A percentile compares a stretch with the other conserved stretches of the same genome.
phyloP scores from a whole-genome alignment of 805 yeast genomes.

The Maudiozyma bulderi region DNA sequence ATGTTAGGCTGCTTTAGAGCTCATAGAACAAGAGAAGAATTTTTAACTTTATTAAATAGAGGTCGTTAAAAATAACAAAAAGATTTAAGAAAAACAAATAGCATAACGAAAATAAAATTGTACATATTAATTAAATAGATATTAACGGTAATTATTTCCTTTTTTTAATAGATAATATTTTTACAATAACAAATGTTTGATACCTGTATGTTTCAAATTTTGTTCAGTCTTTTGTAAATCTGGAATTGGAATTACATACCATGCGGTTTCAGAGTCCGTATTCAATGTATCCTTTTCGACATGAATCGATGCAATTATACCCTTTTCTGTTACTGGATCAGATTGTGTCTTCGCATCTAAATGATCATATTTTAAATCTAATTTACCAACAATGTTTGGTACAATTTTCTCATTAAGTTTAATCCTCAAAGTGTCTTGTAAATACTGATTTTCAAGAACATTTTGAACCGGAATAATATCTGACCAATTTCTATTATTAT shows the following conservation, averaged over 20 bases:
- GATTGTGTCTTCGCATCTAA: constrained; percentile 39
- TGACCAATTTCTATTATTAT: constrained; percentile 65
- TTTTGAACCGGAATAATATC: constrained; percentile 51
- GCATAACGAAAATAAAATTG: not conserved
- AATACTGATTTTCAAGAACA: constrained; percentile 15
- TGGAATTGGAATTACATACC: constrained; percentile 67
- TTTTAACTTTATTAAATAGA: constrained; percentile 69
- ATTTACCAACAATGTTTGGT: constrained; percentile 22
- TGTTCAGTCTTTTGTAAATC: constrained; percentile 31
- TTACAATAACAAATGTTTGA: constrained; percentile 15
- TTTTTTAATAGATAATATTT: too few species aligned
- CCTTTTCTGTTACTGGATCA: constrained; percentile 47
- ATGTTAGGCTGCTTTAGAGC: constrained; percentile 96
- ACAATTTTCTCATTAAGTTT: constrained; percentile 11
- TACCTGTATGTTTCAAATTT: constrained; percentile 19
- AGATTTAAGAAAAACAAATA: not conserved
- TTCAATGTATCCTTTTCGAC: constrained; percentile 55
- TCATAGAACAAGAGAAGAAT: constrained; percentile 94
- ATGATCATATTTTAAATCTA: constrained; percentile 4
- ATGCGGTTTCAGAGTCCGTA: constrained; percentile 43
- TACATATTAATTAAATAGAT: too few species aligned
- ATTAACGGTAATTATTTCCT: not conserved
- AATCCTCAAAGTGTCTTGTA: constrained; percentile 7
- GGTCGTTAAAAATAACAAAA: constrained; percentile 5
- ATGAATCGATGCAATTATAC: constrained; percentile 61